Evolutionary conservation across 176 grass and related monocot species (phyloP), one percentile per base, ranked within the genome.

Genomic region (Melocanna baccifera): DNA sequence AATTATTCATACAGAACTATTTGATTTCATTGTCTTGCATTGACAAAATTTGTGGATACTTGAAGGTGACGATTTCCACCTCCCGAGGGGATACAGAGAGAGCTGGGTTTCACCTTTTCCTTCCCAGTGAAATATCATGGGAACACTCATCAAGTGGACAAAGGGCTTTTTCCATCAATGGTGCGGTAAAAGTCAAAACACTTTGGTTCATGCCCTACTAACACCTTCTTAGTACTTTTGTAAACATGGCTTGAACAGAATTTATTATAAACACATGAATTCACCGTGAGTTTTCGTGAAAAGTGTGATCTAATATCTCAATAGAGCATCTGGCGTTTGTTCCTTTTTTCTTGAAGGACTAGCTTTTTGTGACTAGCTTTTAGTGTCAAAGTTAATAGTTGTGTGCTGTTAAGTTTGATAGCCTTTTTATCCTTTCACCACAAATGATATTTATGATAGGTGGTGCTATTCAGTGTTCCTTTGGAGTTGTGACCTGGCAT

Each of bases 101-200:
- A 93, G 46, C 94, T 96, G 32, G 94, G 88, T 62, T 93, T 93
- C 86, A 96, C 94, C 2, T 96, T 96, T 76, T 96, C 94, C 66
- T 93, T 96, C 68, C 90, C 90, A 1, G 94, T 96, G 73, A 87
- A 83, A 82, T 93, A 79, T 88, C 94, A 39, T 96, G 91, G 4
- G 94, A 65, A 89, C 85, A 51, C 88, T 92, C 72, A 93, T 96
- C 77, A 96, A 91, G 73, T 96, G 94, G 94, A 96, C 88, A 73
- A 96, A 96, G 58, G 91, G 94, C 2, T 96, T n/a, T n/a, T 78
- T 89, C 84, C n/a, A 87, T 96, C 78, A 92, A 91, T 0, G 85
- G 71, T 29, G 8, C 72, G 83, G 90, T 96, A 94, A 90, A 62
- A 18, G 13, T 63, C 22, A 53, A 28, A 57, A 74, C 69, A 69